Evolutionary conservation across 78 protist species (phyloP), one percentile per base, ranked within the genome.

Genomic region (slime mould (Dictyostelium discoideum)): DNA sequence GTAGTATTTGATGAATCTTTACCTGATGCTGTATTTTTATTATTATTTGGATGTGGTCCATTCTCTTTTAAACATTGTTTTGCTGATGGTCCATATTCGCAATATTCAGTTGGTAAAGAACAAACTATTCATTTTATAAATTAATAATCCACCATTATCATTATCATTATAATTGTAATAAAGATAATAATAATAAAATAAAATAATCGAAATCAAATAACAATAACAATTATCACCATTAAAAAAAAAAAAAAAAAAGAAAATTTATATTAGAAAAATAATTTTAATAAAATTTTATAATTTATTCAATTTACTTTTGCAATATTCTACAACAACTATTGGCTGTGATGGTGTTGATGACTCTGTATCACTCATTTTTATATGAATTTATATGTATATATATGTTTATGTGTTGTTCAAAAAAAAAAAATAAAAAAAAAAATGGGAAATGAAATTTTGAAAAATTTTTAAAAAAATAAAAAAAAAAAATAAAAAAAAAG

Each of bases 71-170:
- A 22, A 82, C 95, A 90, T 50, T 24, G 72, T 44, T 86, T 81
- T 37, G 87, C 74, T 57, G 95, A 83, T 40, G 96, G 85, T 13
- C 96, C 93, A 85, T 78, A 93, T 42, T 93, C 96, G 39, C 96
- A 93, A 79, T 93, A 93, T 39, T 93, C 96, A 5, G n/a, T 72
- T 86, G 96, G 96, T 13, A 93, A 77, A 13, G 92, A 77, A 42
- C 96, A 93, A 26, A 93, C 96, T 93, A 79, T 7, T 26, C 14
- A 46, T 42, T 42, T 42, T 26, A 72, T n/a, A 11, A 72, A 10
- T 44, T 20, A 42, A 78, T 44, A 78, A n/a, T 18, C 44, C 18
- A 65, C 2, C 7, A 16, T n/a, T n/a, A n/a, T n/a, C n/a, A n/a
- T n/a, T 24, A 24, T 65, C 74, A 24, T 65, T 6, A 9, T 65